Conservation (phyloP, 371 early-diverging fungal genomes). For the Saksenaea vasiformis region DNA sequence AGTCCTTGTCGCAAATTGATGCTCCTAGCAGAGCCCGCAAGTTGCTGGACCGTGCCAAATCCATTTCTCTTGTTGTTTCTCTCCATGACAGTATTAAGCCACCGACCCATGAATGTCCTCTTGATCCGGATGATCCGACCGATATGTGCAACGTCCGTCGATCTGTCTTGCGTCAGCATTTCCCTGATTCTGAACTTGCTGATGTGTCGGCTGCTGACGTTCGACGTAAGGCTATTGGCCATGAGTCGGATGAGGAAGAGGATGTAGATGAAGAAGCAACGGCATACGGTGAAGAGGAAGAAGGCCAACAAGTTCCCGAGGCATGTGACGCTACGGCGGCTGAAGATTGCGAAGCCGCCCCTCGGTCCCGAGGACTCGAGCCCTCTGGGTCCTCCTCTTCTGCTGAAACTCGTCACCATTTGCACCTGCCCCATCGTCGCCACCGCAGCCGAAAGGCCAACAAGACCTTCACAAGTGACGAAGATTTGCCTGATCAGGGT, state of each 20-base stretch:
- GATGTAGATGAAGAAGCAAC: not conserved
- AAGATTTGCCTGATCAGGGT: constrained; percentile 42
- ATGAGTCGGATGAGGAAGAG: not conserved
- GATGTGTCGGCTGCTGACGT: constrained; percentile 19
- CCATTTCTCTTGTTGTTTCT: constrained; percentile 16
- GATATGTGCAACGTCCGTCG: constrained; percentile 38
- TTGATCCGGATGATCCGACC: constrained; percentile 36
- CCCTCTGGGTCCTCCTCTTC: not conserved
- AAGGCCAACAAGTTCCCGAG: constrained; percentile 8
- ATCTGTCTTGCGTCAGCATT: constrained; percentile 27
- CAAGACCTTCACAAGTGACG: constrained; percentile 27
- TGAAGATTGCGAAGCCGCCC: constrained; percentile 2
- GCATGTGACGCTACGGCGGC: not conserved
- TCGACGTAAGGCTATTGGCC: not conserved
- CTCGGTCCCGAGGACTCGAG: constrained; percentile 5
- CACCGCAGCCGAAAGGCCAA: constrained; percentile 14
- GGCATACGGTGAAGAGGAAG: constrained; percentile 3
- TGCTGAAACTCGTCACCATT: not conserved
- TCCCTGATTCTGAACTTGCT: constrained; percentile 29
- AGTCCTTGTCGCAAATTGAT: constrained; percentile 63
- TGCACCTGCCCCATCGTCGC: constrained; percentile 1
- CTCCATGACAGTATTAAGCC: constrained; percentile 30
- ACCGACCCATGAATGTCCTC: constrained; percentile 12
- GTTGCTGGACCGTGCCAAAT: constrained; percentile 6
- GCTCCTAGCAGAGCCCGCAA: not conserved